phyloP scores from a whole-genome alignment of 768 basidiomycete genomes.

The Boletus pseudopeckii region DNA sequence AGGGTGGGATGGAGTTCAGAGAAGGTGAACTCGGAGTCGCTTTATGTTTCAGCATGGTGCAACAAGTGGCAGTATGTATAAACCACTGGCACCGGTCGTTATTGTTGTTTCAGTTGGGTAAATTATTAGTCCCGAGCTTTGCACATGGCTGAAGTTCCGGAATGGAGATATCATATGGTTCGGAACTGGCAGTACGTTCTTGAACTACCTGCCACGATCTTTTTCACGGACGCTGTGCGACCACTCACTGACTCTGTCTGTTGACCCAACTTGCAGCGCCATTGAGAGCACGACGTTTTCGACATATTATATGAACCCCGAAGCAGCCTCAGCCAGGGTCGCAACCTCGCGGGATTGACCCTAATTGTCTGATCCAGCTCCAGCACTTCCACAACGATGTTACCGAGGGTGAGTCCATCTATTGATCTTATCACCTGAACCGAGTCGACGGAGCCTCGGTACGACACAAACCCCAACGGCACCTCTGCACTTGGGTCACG shows the following conservation, averaged over 20 bases:
- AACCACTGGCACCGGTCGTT: too few relatives aligned
- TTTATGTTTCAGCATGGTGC: conserved; percentile 15
- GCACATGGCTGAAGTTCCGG: too few relatives aligned
- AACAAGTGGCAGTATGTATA: neutral
- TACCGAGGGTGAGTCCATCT: neutral
- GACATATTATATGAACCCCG: too few relatives aligned
- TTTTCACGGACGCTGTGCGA: neutral
- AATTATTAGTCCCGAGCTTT: neutral
- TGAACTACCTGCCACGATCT: too few relatives aligned
- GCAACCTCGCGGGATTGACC: too few relatives aligned
- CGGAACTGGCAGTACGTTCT: neutral
- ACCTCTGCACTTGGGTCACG: neutral
- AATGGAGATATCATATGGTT: neutral
- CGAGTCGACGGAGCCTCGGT: neutral
- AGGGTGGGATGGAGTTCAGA: neutral
- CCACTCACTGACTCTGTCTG: too few relatives aligned
- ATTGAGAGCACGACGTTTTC: neutral
- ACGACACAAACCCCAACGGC: neutral
- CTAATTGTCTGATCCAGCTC: neutral
- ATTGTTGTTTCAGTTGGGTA: conserved; percentile 1
- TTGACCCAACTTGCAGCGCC: neutral
- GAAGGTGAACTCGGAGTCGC: neutral
- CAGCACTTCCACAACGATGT: neutral
- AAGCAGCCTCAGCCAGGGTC: too few relatives aligned
- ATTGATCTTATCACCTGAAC: neutral